Evolutionary conservation across 257 asterid species (phyloP).

Genomic region (Pogostemon cablin): DNA sequence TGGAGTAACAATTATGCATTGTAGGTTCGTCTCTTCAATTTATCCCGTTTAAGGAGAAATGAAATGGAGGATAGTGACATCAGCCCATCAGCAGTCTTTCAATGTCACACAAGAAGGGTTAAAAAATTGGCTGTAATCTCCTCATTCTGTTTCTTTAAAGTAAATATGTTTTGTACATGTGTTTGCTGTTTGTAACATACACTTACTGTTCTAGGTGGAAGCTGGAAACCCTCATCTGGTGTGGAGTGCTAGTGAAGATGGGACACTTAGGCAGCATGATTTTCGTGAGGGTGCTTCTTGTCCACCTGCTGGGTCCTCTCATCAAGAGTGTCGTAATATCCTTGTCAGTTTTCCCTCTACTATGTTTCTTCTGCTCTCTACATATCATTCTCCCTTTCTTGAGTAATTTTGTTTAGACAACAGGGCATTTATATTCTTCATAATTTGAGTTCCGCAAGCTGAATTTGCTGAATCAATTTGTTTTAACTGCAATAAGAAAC

Average conservation of each 20-base stretch:
- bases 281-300: conserved; percentile 96
- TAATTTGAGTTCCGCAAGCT: conserved; percentile 16
- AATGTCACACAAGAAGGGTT: conserved; percentile 90
- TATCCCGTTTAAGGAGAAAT: conserved; percentile 64
- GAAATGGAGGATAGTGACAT: conserved; percentile 54
- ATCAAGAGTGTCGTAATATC: conserved; percentile 90
- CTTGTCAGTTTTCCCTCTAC: conserved; percentile 64
- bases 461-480: conserved; percentile 8
- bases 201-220: conserved; percentile 68
- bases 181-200: conserved; percentile 28
- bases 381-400: not conserved
- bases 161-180: conserved; percentile 23
- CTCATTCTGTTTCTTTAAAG: conserved; percentile 31
- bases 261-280: conserved; percentile 98
- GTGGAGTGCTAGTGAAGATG: conserved; percentile 99
- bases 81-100: conserved; percentile 74
- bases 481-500: not conserved
- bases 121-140: conserved; percentile 90
- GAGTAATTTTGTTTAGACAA: conserved; percentile 5
- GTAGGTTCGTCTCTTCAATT: conserved; percentile 92
- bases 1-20: conserved; percentile 28
- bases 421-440: conserved; percentile 13
- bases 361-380: conserved; percentile 20
- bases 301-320: conserved; percentile 94
- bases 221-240: conserved; percentile 93